Evolutionary conservation across 768 basidiomycete genomes (phyloP), one percentile per base, ranked within the genome.

Genomic region (Clavaria fumosa): DNA sequence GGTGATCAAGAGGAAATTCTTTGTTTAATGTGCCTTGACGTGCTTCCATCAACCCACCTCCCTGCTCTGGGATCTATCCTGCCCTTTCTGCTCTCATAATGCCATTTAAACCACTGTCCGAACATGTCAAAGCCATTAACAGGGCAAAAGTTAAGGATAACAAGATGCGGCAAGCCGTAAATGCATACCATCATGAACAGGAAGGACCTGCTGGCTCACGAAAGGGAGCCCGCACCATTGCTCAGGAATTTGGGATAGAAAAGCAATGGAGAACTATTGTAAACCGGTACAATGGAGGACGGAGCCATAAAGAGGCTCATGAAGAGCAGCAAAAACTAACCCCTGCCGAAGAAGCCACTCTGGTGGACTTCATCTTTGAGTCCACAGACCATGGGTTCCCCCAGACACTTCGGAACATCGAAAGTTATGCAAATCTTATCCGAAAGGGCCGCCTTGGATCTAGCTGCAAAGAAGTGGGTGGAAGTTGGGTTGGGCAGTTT

Each of bases 361-460:
- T 28, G 9, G 14, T 28, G 9, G 26, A 28, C 14, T 14, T 9
- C 26, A 28, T 28, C 26, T 9, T 9, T 9, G 26, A 28, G 14
- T 28, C 9, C 14, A 14, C 9, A 9, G 26, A 28, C 26, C 26
- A 14, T 28, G 26, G 26, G 9, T 28, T 28, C 14, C 14, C 26
- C 9, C 26, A 9, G n/a, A n/a, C n/a, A n/a, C n/a, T n/a, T n/a
- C n/a, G n/a, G n/a, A n/a, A n/a, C n/a, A n/a, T n/a, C n/a, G n/a
- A n/a, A n/a, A n/a, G n/a, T n/a, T n/a, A n/a, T n/a, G 57, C 54
- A 14, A 56, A 57, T 45, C 41, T 34, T 9, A 48, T 62, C 34
- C 38, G 50, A 4, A 23, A 44, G 36, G 39, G 41, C 14, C 31
- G 33, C 6, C 38, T 37, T 27, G 49, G 43, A 26, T 22, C 23